Conservation (phyloP, 2,329 filamentous ascomycete species). For the Pseudohalonectria lignicola region DNA sequence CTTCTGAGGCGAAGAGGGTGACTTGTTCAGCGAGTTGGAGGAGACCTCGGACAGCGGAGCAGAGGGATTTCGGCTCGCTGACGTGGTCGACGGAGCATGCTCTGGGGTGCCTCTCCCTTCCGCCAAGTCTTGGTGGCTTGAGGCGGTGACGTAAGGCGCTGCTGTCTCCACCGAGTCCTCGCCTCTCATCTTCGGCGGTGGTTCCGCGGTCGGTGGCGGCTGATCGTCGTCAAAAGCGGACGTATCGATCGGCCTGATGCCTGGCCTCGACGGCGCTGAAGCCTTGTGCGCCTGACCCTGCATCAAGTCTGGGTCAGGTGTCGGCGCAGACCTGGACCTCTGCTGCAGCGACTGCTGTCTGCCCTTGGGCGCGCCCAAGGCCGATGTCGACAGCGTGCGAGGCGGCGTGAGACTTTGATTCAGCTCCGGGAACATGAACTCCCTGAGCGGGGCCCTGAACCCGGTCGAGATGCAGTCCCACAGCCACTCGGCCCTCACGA, state of each 20-base stretch:
- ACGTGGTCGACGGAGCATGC: neutral
- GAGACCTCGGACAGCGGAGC: conserved; percentile 29
- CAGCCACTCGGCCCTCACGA: conserved; percentile 76
- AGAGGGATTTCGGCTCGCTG: conserved; percentile 8
- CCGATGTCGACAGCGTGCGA: conserved; percentile 5
- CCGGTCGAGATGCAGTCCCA: conserved; percentile 64
- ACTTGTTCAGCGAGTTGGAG: conserved; percentile 28
- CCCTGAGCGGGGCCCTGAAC: conserved; percentile 29
- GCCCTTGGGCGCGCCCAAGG: neutral
- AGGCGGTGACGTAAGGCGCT: too few species aligned
- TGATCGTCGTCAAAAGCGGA: neutral
- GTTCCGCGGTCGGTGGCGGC: neutral
- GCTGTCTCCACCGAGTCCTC: neutral
- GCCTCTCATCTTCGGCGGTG: neutral
- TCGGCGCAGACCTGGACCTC: conserved; percentile 5
- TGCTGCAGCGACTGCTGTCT: conserved; percentile 10
- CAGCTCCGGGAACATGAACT: conserved; percentile 36
- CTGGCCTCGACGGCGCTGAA: neutral
- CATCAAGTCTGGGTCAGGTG: neutral
- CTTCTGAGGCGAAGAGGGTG: conserved; percentile 20
- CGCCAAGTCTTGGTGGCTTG: too few species aligned
- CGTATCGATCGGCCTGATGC: neutral
- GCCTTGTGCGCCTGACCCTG: neutral
- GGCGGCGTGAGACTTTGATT: conserved; percentile 15
- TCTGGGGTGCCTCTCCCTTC: too few species aligned